Conservation (phyloP, 441 rosid species). For the California macrophylla region DNA sequence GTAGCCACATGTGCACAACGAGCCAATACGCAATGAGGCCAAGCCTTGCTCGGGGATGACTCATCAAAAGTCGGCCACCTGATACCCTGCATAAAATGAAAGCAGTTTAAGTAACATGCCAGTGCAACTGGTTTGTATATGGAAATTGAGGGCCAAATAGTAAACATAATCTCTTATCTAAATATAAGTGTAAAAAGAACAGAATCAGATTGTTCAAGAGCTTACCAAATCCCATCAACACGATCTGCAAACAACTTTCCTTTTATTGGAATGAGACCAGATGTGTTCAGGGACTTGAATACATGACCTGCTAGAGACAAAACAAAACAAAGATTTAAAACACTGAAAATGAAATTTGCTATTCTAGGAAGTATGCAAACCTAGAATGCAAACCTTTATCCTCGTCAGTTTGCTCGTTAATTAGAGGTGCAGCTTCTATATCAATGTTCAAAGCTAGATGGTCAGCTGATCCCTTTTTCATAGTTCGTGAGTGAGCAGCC, state of each 20-base stretch:
- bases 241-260: constrained; percentile 84
- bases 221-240: constrained; percentile 80
- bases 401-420: constrained; percentile 55
- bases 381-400: constrained; percentile 57
- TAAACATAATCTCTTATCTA: background rate
- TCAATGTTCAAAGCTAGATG: constrained; percentile 78
- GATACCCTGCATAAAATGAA: constrained; percentile 51
- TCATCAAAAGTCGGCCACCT: constrained; percentile 64
- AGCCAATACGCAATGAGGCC: constrained; percentile 63
- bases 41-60: constrained; percentile 74
- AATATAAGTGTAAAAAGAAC: background rate
- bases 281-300: constrained; percentile 76
- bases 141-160: background rate
- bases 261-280: constrained; percentile 77
- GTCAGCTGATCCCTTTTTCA: constrained; percentile 72
- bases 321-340: constrained; percentile 8
- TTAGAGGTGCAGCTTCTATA: constrained; percentile 48
- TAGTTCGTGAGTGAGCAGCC: constrained; percentile 47
- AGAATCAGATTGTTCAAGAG: background rate
- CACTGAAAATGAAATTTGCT: background rate
- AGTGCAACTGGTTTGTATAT: background rate
- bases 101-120: constrained; percentile 12
- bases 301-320: constrained; percentile 49
- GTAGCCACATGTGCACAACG: constrained; percentile 65
- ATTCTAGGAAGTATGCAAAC: constrained; percentile 8